These are phyloP conservation scores for Populus simonii DNA, from an alignment of 345 rosid genomes.

Conservation along the genomic window DNA sequence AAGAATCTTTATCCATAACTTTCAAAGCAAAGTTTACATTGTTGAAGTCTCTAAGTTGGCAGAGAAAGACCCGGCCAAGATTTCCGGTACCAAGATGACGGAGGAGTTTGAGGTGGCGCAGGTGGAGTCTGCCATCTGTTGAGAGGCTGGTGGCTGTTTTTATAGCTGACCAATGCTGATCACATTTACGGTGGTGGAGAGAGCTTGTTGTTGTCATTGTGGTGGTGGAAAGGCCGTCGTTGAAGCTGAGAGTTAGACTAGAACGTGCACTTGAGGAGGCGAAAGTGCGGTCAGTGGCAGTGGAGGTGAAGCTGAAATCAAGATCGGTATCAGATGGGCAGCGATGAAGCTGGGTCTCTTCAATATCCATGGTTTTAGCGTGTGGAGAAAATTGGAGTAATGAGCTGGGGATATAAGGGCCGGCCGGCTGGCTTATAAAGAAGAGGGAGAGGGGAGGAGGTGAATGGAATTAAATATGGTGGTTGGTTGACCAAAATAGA, in stretches of 20 bases:
- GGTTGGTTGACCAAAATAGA: neutral
- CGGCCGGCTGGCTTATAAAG: neutral
- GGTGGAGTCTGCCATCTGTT: conserved; percentile 24
- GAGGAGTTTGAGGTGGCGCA: conserved; percentile 72
- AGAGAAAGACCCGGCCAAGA: conserved; percentile 83
- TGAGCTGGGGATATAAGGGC: neutral
- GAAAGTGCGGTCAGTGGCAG: neutral
- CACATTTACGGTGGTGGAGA: neutral
- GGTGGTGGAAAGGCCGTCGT: neutral
- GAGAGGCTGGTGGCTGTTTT: neutral
- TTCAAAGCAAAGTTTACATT: conserved; percentile 64
- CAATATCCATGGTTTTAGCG: neutral
- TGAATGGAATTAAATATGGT: neutral
- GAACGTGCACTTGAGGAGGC: neutral
- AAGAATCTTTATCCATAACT: conserved; percentile 74
- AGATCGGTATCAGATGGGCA: neutral
- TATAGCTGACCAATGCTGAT: neutral
- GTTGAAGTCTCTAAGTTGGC: conserved; percentile 39
- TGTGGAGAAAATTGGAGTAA: neutral
- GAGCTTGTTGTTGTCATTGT: neutral
- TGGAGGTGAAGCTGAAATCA: neutral
- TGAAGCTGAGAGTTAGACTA: neutral
- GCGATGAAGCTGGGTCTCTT: neutral
- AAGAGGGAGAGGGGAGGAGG: neutral
- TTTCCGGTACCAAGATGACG: conserved; percentile 86